Percentiles rank a stretch among this genome's conserved stretches.
Conservation (phyloP, 805 yeast genomes). For the Metschnikowia kofuensis region DNA sequence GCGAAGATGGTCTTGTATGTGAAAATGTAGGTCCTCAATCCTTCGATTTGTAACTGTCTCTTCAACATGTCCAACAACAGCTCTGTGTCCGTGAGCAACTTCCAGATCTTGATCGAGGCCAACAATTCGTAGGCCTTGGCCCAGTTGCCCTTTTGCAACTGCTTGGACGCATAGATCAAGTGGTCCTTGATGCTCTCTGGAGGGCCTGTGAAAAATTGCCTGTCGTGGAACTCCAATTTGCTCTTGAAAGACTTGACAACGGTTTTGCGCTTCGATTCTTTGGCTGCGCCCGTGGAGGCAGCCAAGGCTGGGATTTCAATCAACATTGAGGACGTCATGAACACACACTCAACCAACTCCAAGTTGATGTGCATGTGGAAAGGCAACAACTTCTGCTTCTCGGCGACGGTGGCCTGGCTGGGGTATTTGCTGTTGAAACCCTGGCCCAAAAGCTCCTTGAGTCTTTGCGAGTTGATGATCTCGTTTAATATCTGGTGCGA, state of each 20-base stretch:
- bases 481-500: slow-evolving; percentile 85
- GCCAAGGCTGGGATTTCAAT: slow-evolving; percentile 85
- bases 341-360: slow-evolving; percentile 91
- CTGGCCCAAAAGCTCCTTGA: slow-evolving; percentile 92
- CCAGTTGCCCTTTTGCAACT: slow-evolving; percentile 91
- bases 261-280: slow-evolving; percentile 54
- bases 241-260: slow-evolving; percentile 84
- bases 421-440: slow-evolving; percentile 69
- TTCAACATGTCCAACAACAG: slow-evolving; percentile 67
- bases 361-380: slow-evolving; percentile 98
- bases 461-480: slow-evolving; percentile 78
- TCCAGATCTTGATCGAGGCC: slow-evolving; percentile 81
- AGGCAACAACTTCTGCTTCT: slow-evolving; percentile 82
- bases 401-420: slow-evolving; percentile 53
- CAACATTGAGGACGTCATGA: slow-evolving; percentile 83
- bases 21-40: slow-evolving; percentile 89
- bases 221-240: slow-evolving; percentile 86
- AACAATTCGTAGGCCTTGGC: slow-evolving; percentile 67
- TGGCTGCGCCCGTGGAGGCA: slow-evolving; percentile 57
- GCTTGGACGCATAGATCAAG: slow-evolving; percentile 87
- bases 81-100: slow-evolving; percentile 67
- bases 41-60: slow-evolving; percentile 81
- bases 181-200: slow-evolving; percentile 95
- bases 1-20: slow-evolving; percentile 75
- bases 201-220: slow-evolving; percentile 95